Evolutionary conservation across 108 stramenopile species (phyloP).

Genomic region (Cyclotella atomus): DNA sequence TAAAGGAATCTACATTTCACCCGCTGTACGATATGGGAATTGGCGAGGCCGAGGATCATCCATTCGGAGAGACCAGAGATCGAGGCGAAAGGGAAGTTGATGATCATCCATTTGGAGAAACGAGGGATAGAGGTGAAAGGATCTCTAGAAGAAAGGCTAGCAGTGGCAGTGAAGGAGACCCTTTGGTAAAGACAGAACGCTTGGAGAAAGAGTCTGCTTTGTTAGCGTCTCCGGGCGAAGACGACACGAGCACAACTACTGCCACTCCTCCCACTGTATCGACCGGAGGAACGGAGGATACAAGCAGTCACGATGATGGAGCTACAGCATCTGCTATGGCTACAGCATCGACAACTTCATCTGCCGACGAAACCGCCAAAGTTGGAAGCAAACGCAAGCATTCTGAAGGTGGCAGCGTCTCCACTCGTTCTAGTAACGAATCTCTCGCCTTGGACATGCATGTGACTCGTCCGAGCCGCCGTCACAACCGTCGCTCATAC

Average conservation of each 20-base stretch:
- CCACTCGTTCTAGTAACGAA: constrained; percentile 44
- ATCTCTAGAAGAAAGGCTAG: constrained; percentile 23
- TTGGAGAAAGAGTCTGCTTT: background rate
- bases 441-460: constrained; percentile 47
- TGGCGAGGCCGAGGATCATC: constrained; percentile 15
- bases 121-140: constrained; percentile 12
- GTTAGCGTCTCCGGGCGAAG: background rate
- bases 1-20: constrained; percentile 37
- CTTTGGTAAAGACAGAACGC: background rate
- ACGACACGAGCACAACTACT: constrained; percentile 6
- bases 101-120: constrained; percentile 33
- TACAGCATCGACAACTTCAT: constrained; percentile 18
- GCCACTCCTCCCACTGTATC: constrained; percentile 3
- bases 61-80: constrained; percentile 23
- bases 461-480: constrained; percentile 16
- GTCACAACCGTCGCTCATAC: constrained; percentile 35
- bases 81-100: constrained; percentile 14
- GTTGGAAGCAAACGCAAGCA: constrained; percentile 48
- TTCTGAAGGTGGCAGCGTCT: constrained; percentile 25
- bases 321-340: constrained; percentile 33
- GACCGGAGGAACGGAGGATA: constrained; percentile 15
- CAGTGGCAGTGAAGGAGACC: constrained; percentile 7
- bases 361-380: constrained; percentile 30
- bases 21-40: constrained; percentile 18
- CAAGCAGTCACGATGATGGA: constrained; percentile 5